Evolutionary conservation across 768 basidiomycete genomes (phyloP).

Genomic region (Hygrocybe punicea): DNA sequence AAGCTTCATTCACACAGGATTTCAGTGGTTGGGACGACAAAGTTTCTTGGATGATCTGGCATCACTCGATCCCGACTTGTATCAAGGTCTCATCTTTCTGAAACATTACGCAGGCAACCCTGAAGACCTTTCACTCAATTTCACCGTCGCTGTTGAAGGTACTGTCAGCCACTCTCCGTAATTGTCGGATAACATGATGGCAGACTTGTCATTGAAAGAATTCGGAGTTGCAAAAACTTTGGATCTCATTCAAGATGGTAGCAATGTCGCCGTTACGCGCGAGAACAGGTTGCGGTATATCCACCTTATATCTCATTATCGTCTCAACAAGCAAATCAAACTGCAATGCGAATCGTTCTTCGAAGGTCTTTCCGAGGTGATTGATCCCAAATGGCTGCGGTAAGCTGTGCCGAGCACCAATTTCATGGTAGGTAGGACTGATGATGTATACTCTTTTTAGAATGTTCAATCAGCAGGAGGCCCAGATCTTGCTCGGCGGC

Average conservation of each 20-base stretch:
- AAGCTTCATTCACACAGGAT: neutral
- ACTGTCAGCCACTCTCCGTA: neutral
- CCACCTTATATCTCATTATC: slow-evolving; percentile 82
- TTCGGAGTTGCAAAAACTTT: slow-evolving; percentile 74
- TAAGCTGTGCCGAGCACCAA: slow-evolving; percentile 25
- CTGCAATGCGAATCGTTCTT: slow-evolving; percentile 84
- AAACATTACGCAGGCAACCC: slow-evolving; percentile 86
- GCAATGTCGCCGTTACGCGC: slow-evolving; percentile 77
- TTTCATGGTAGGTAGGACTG: neutral
- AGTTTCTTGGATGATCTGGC: slow-evolving; percentile 90
- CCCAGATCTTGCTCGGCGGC: slow-evolving; percentile 88
- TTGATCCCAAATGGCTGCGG: slow-evolving; percentile 86
- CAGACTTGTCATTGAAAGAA: slow-evolving; percentile 43
- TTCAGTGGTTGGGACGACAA: slow-evolving; percentile 86
- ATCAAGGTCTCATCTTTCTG: slow-evolving; percentile 86
- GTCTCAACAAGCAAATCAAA: slow-evolving; percentile 84
- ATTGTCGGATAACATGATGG: neutral
- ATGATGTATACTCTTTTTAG: slow-evolving; percentile 33
- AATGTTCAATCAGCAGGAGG: slow-evolving; percentile 97
- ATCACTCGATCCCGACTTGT: slow-evolving; percentile 88
- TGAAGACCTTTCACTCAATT: slow-evolving; percentile 87
- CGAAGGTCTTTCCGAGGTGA: slow-evolving; percentile 87
- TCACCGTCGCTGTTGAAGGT: slow-evolving; percentile 87
- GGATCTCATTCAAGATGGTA: slow-evolving; percentile 79
- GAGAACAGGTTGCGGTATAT: slow-evolving; percentile 92